phyloP scores from a whole-genome alignment of 805 yeast species.

The Ogataea parapolymorpha region DNA sequence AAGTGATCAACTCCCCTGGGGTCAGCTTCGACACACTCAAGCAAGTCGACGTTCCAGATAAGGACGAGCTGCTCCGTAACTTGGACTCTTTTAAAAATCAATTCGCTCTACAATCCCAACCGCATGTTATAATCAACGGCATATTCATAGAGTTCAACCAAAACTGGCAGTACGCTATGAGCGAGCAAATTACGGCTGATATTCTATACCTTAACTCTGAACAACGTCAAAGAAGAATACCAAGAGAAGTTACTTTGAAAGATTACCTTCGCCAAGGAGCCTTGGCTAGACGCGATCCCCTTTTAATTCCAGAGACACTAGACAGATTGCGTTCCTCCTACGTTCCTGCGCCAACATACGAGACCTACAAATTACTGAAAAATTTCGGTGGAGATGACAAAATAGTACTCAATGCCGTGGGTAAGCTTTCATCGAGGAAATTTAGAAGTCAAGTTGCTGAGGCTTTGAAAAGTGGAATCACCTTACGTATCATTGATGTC shows the following conservation, averaged over 20 bases:
- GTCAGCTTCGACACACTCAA: not conserved
- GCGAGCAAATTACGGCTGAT: constrained; percentile 56
- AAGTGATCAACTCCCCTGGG: constrained; percentile 7
- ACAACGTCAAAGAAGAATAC: constrained; percentile 28
- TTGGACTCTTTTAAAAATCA: constrained; percentile 26
- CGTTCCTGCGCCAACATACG: constrained; percentile 9
- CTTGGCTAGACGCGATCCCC: constrained; percentile 41
- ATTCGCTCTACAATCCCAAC: constrained; percentile 39
- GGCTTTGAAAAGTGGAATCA: constrained; percentile 21
- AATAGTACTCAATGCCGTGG: constrained; percentile 51
- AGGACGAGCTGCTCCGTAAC: constrained; percentile 16
- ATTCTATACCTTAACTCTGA: constrained; percentile 32
- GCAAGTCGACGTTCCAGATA: constrained; percentile 10
- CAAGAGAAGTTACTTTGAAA: constrained; percentile 30
- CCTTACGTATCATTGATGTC: constrained; percentile 17
- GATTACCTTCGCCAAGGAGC: constrained; percentile 44
- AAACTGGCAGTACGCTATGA: constrained; percentile 54
- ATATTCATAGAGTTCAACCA: constrained; percentile 48
- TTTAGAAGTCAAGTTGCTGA: constrained; percentile 44
- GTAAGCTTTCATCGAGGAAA: constrained; percentile 43
- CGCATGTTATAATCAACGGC: constrained; percentile 71
- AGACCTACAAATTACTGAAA: constrained; percentile 1
- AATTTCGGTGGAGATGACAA: not conserved
- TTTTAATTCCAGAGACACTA: constrained; percentile 48
- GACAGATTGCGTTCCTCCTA: constrained; percentile 22